Percentiles rank a stretch among this genome's conserved stretches.
Conservation (phyloP, 495 filamentous ascomycete genomes). For the Penicillium arizonense region DNA sequence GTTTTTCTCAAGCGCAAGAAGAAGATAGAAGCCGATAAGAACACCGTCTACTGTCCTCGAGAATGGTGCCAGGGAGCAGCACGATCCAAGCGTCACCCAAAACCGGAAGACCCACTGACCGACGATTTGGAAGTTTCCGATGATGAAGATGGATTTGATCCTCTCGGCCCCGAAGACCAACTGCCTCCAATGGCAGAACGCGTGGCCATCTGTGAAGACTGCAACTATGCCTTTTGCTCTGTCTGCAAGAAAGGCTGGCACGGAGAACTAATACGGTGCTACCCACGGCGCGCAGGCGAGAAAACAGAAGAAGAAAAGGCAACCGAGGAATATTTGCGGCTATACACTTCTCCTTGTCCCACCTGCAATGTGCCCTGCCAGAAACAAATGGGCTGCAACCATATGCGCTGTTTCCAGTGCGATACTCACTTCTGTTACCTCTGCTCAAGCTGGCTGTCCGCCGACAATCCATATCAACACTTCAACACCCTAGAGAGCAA, state of each 20-base stretch:
- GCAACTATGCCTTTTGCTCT: constrained; percentile 87
- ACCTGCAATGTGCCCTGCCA: constrained; percentile 82
- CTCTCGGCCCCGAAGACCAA: constrained; percentile 33
- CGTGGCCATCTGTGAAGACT: constrained; percentile 84
- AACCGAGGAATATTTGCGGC: constrained; percentile 73
- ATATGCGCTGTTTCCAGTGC: constrained; percentile 94
- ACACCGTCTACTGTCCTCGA: constrained; percentile 90
- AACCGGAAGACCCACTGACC: constrained; percentile 53
- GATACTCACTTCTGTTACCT: constrained; percentile 94
- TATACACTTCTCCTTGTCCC: constrained; percentile 86
- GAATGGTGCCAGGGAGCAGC: constrained; percentile 94
- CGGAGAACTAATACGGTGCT: constrained; percentile 69
- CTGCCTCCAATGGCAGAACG: constrained; percentile 53
- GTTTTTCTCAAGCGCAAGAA: constrained; percentile 88
- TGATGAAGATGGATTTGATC: constrained; percentile 37
- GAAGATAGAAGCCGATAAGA: constrained; percentile 84
- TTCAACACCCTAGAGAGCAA: constrained; percentile 67
- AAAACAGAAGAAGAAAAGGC: constrained; percentile 76
- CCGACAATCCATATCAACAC: constrained; percentile 80
- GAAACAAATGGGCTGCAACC: constrained; percentile 94
- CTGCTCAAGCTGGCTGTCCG: constrained; percentile 80
- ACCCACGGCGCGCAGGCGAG: constrained; percentile 61
- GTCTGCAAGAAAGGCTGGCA: constrained; percentile 81
- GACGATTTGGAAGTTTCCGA: constrained; percentile 50
- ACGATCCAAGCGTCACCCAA: constrained; percentile 73